Percentiles rank a stretch among this genome's conserved stretches.
phyloP scores from a whole-genome alignment of 208 protist species.

The Leishmania arabica region DNA sequence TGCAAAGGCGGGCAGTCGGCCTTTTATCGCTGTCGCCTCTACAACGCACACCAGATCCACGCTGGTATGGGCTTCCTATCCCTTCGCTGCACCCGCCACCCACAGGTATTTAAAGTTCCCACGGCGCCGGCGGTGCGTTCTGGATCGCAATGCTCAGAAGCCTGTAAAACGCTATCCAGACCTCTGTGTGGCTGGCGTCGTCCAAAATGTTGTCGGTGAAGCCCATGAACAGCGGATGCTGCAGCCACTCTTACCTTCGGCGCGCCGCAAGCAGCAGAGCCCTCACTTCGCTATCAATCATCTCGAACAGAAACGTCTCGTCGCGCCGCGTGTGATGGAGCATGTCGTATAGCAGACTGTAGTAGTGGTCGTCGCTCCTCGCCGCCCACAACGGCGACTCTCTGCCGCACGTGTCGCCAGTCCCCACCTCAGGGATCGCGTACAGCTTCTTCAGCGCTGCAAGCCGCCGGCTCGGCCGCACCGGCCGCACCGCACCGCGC shows the following conservation, averaged over 20 bases:
- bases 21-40: too few relatives aligned
- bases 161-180: not conserved
- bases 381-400: constrained; percentile 6
- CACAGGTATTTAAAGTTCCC: not conserved
- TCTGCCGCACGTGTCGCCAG: constrained; percentile 8
- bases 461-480: constrained; percentile 1
- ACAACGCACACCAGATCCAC: not conserved
- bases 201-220: constrained; percentile 12
- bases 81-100: not conserved
- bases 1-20: too few relatives aligned
- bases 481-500: constrained; percentile 9
- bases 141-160: constrained; percentile 18
- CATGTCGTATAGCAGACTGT: constrained; percentile 19
- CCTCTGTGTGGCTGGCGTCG: constrained; percentile 4
- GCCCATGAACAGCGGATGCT: constrained; percentile 17
- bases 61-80: not conserved
- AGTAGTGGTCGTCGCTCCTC: constrained; percentile 23
- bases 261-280: constrained; percentile 11
- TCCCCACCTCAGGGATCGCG: constrained; percentile 15
- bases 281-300: constrained; percentile 19
- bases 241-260: constrained; percentile 14
- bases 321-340: constrained; percentile 19
- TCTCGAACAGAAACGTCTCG: constrained; percentile 21
- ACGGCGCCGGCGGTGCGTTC: constrained; percentile 8
- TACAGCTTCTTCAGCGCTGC: constrained; percentile 16